phyloP scores from a whole-genome alignment of 345 rosid genomes.

The Ricinus communis region DNA sequence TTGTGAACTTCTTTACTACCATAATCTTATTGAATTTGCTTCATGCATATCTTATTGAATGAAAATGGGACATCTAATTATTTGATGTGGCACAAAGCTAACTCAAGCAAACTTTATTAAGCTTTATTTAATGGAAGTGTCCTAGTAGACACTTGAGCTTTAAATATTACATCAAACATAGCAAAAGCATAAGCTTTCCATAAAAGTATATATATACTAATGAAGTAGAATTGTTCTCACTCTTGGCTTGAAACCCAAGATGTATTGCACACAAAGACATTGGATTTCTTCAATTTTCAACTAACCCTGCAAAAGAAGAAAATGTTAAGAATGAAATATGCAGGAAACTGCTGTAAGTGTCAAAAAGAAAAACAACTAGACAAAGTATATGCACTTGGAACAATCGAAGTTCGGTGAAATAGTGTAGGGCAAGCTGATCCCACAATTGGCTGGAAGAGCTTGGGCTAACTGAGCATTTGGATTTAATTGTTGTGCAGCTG shows the following conservation, averaged over 20 bases:
- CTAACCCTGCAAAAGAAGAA: slow-evolving; percentile 13
- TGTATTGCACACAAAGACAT: background rate
- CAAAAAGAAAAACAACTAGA: background rate
- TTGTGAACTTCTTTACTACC: background rate
- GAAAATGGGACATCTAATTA: background rate
- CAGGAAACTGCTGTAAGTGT: background rate
- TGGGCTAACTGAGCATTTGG: slow-evolving; percentile 55
- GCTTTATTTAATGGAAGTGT: slow-evolving; percentile 6
- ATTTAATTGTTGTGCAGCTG: slow-evolving; percentile 49
- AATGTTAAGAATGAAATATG: background rate
- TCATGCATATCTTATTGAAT: too few relatives aligned
- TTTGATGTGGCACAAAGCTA: background rate
- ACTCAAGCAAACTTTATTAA: slow-evolving; percentile 2
- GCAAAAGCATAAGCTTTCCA: background rate
- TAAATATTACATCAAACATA: background rate
- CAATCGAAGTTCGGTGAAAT: slow-evolving; percentile 65
- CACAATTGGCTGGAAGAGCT: slow-evolving; percentile 59
- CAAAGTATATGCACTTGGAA: slow-evolving; percentile 40
- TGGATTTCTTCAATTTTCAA: background rate
- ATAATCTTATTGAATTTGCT: too few relatives aligned
- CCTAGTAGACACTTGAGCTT: background rate
- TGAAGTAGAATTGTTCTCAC: background rate
- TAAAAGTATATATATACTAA: background rate
- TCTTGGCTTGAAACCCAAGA: background rate
- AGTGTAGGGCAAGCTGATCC: slow-evolving; percentile 47